A percentile compares a stretch with the other conserved stretches of the same genome.
Evolutionary conservation across 495 filamentous ascomycete genomes (phyloP).

Genomic region (Aspergillus leporis): DNA sequence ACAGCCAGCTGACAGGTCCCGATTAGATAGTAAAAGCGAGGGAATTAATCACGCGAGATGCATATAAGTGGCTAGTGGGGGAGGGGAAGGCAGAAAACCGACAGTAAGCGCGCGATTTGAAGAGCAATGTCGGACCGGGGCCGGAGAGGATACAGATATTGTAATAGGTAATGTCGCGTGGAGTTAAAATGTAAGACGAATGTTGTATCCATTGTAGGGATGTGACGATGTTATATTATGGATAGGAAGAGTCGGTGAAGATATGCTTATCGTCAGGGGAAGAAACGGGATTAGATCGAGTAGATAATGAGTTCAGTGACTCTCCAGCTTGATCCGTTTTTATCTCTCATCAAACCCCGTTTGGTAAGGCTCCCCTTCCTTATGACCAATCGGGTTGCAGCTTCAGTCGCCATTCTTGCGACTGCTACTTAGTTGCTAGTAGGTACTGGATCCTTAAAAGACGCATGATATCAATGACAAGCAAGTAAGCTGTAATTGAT

Average conservation of each 20-base stretch:
- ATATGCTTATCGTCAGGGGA: conserved; percentile 8
- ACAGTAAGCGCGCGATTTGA: conserved; percentile 19
- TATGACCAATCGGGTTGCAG: too few species aligned
- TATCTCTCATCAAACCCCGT: too few species aligned
- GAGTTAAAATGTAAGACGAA: not conserved
- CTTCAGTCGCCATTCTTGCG: too few species aligned
- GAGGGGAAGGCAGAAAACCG: conserved; percentile 13
- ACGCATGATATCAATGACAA: too few species aligned
- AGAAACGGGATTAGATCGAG: not conserved
- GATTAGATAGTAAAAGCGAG: not conserved
- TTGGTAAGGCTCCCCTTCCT: too few species aligned
- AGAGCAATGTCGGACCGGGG: conserved; percentile 3
- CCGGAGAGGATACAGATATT: conserved; percentile 8
- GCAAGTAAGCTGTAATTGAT: too few species aligned
- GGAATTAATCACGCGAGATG: conserved; percentile 16
- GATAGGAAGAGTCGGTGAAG: conserved; percentile 23
- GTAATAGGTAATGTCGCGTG: not conserved
- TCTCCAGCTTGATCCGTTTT: not conserved
- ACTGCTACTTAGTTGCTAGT: too few species aligned
- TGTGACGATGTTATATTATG: not conserved
- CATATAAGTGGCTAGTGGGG: conserved; percentile 3
- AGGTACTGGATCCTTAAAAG: too few species aligned
- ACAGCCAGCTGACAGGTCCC: not conserved
- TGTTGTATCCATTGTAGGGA: not conserved
- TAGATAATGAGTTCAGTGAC: too few species aligned